Base-by-base conservation (phyloP, 805 yeast species). In the Candida sphagnicola region DNA sequence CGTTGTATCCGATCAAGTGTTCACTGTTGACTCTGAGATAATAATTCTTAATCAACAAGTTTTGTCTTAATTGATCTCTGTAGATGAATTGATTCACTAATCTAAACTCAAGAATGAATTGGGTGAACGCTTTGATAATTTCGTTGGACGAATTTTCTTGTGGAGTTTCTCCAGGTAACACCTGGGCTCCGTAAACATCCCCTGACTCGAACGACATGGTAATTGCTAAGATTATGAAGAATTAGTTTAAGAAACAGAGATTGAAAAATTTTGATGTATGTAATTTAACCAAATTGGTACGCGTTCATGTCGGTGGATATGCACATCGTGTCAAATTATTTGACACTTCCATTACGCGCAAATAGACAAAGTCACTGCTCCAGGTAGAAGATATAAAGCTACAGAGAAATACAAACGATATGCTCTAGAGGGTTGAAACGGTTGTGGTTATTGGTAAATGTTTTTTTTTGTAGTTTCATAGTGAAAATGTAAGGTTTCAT, bases 41-140 rank as follows among this genome's bases (percentile, higher is more conserved):
- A 62, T 79, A 90, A 51, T 82, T 78, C 40, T 82, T 82, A 46
- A 87, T 82, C 36, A 91, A 69, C 34, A 95, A 67, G 60, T 90
- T 88, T 53, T 88, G 95, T 49, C 96, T 73, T 39, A 93, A 70
- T 58, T 90, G 96, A 52, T 90, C 96, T 70, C 95, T 74, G 68
- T 91, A 91, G 28, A 89, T 70, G 59, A 85, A 93, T 57, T 80
- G 83, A 41, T 86, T 77, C 54, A 85, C 84, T 44, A 87, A 74
- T 62, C 95, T 77, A 62, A 88, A 93, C 57, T 89, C 95, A 39
- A 88, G 67, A 29, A 93, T 75, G 61, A 93, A 93, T 49, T 78
- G 72, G 48, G 82, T 79, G 70, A 91, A 90, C 2, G 89, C 85
- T 48, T 79, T 80, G 52, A 80, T 75, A 51, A 84, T 73, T 59